These are phyloP conservation scores for Amaranthus hypochondriacus DNA, from an alignment of 148 eudicot species.

Conservation along the genomic window DNA sequence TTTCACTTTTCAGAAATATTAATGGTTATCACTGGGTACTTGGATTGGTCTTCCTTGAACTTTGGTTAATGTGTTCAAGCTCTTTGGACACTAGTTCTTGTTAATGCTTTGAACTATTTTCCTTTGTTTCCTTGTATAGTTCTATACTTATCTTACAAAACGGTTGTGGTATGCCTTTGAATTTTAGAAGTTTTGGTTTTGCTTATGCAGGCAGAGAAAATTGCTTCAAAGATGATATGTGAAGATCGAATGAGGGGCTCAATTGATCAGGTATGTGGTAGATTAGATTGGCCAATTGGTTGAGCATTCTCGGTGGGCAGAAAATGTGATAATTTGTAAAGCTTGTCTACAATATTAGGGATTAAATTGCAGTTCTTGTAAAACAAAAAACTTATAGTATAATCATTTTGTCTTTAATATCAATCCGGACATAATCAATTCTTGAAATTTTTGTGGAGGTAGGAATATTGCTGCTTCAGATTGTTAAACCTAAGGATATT, in stretches of 20 bases:
- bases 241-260: constrained; percentile 99
- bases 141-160: background rate
- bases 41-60: background rate
- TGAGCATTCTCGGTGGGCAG: too few species aligned
- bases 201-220: constrained; percentile 84
- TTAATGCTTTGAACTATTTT: background rate
- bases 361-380: background rate
- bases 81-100: background rate
- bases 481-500: too few species aligned
- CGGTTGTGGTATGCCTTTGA: background rate
- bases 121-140: background rate
- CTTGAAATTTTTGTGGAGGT: background rate
- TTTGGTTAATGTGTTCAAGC: background rate
- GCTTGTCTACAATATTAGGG: background rate
- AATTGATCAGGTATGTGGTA: constrained; percentile 73
- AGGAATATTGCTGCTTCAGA: background rate
- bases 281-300: background rate
- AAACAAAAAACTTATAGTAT: background rate
- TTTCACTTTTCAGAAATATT: background rate
- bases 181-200: background rate
- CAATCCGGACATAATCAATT: background rate
- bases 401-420: background rate
- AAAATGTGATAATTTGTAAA: background rate
- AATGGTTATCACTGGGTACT: background rate
- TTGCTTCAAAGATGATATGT: constrained; percentile 91